phyloP scores from a whole-genome alignment of 2,329 filamentous ascomycete genomes.

The Pyrenophora graminea region DNA sequence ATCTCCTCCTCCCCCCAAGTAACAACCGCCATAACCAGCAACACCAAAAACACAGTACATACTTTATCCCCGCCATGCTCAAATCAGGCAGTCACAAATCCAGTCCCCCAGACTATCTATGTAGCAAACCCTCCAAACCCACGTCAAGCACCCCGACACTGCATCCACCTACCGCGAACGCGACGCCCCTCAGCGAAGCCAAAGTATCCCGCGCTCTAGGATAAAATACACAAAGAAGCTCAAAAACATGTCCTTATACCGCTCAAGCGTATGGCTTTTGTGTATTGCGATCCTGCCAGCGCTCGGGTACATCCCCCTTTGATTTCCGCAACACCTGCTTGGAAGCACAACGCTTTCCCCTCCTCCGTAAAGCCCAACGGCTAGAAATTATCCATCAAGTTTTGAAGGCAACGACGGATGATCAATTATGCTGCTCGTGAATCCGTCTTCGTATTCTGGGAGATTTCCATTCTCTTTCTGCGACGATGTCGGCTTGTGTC shows the following conservation, averaged over 20 bases:
- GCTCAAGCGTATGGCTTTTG: conserved; percentile 46
- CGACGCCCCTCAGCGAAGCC: conserved; percentile 54
- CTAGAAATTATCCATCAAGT: too few species aligned
- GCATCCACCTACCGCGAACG: conserved; percentile 51
- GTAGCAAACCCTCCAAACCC: conserved; percentile 51
- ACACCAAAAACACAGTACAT: conserved; percentile 58
- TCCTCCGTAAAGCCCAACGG: too few species aligned
- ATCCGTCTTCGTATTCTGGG: too few species aligned
- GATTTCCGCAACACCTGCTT: too few species aligned
- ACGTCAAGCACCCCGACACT: conserved; percentile 44
- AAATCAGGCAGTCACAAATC: conserved; percentile 57
- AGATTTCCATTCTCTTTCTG: too few species aligned
- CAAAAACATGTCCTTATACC: conserved; percentile 31
- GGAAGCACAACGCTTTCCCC: too few species aligned
- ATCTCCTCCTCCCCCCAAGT: conserved; percentile 23
- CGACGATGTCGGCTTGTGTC: too few species aligned
- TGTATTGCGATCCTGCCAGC: too few species aligned
- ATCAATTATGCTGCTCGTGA: too few species aligned
- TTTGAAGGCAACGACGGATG: too few species aligned
- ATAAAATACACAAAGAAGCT: conserved; percentile 44
- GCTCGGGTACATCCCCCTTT: too few species aligned
- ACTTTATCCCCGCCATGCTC: conserved; percentile 54
- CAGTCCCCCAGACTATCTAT: conserved; percentile 48
- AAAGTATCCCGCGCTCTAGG: conserved; percentile 45
- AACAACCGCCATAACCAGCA: conserved; percentile 57